Base-by-base conservation (phyloP, 495 filamentous ascomycete species). In the Pseudevernia furfuracea region DNA sequence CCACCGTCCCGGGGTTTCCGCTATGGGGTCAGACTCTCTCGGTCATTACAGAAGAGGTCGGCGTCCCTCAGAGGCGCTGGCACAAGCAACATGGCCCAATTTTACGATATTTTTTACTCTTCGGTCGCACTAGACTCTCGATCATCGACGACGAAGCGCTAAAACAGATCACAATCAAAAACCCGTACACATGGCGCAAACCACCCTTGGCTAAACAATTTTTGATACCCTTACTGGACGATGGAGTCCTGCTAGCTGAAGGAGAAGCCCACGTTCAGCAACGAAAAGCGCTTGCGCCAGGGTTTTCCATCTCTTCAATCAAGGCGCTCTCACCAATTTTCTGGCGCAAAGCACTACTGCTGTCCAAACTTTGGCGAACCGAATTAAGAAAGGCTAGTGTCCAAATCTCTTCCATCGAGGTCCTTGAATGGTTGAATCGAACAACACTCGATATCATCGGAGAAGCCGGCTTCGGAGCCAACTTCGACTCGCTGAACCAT, bases 381-480 rank as follows among this genome's bases (percentile, higher is more conserved):
- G 75, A 80, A 48, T 73, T 81, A 70, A 52, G 64, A 0, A 66
- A 63, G 1, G 65, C 64, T 2, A 70, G 71, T 10, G 64, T 70
- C 30, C 68, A 64, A 8, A 71, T 65, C 0, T 69, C 66, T 46
- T 71, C 68, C 0, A 72, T 81, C 48, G 75, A 81, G 59, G 72
- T 77, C 1, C 72, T 80, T 12, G 78, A 81, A 41, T 78, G 79
- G 76, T 71, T 77, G 37, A 78, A 77, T 63, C 72, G 78, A 25
- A 74, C 76, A 37, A 80, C 79, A 0, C 77, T 82, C n/a, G 80
- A 82, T 65, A 81, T 82, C 63, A 82, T 82, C 60, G 78, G 76
- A 37, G 70, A 76, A 65, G 79, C 80, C 7, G 80, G 78, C 0
- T 81, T 82, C 58, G 79, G 79, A 9, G 75, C 71, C 32, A 74